These are phyloP conservation scores for Salisapilia sapeloensis DNA, from an alignment of 352 stramenopile genomes.

Conservation along the genomic window DNA sequence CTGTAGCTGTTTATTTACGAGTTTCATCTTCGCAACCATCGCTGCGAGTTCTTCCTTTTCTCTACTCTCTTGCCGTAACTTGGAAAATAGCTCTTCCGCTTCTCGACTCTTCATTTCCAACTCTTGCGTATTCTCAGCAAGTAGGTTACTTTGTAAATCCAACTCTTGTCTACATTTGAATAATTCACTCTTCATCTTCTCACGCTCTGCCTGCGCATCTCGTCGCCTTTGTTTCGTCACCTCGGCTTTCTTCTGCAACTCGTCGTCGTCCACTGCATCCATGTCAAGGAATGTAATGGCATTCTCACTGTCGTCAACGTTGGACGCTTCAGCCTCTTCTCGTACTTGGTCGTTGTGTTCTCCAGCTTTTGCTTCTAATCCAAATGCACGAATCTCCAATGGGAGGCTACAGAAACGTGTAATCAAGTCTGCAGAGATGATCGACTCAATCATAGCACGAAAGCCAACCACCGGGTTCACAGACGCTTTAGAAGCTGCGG, in stretches of 20 bases:
- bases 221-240: conserved; percentile 14
- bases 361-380: conserved; percentile 6
- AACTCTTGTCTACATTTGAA: conserved; percentile 28
- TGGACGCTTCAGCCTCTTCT: conserved; percentile 2
- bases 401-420: conserved; percentile 17
- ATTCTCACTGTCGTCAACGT: conserved; percentile 8
- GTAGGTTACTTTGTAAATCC: conserved; percentile 21
- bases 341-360: background rate
- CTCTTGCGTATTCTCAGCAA: conserved; percentile 47
- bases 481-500: conserved; percentile 18
- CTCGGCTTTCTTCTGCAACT: conserved; percentile 29
- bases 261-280: conserved; percentile 15
- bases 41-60: conserved; percentile 16
- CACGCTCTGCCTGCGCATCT: too few species aligned
- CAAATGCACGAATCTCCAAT: conserved; percentile 30
- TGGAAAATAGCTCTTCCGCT: conserved; percentile 16
- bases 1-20: conserved; percentile 46
- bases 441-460: conserved; percentile 25
- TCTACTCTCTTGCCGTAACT: conserved; percentile 10
- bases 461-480: conserved; percentile 50
- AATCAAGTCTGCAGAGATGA: conserved; percentile 31
- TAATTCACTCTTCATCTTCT: conserved; percentile 13
- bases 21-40: conserved; percentile 24
- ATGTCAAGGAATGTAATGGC: conserved; percentile 39
- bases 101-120: conserved; percentile 31